Percentiles rank a stretch among this genome's conserved stretches.
Conservation (phyloP, 78 protist species). For the Dictyostelium brefeldianum region DNA sequence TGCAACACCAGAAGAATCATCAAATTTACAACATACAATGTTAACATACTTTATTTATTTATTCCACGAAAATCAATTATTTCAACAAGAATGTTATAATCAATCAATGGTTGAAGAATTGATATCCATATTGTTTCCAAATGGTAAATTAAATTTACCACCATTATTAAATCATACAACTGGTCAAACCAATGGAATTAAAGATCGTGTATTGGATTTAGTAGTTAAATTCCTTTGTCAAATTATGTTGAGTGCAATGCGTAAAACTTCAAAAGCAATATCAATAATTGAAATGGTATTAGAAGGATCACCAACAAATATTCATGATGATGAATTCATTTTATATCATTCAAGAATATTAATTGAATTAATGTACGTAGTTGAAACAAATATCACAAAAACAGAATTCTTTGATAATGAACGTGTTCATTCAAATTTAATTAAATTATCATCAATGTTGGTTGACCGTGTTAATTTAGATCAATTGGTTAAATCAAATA, state of each 20-base stretch:
- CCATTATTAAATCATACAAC: not conserved
- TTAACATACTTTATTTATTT: constrained; percentile 63
- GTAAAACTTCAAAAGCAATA: constrained; percentile 45
- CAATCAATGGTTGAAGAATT: constrained; percentile 24
- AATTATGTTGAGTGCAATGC: constrained; percentile 48
- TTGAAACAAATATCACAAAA: constrained; percentile 65
- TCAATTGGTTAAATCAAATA: constrained; percentile 7
- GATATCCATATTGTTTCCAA: constrained; percentile 56
- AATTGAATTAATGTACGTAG: constrained; percentile 34
- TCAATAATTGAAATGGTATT: constrained; percentile 38
- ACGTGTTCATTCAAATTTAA: constrained; percentile 35
- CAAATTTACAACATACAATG: constrained; percentile 63
- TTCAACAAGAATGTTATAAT: constrained; percentile 71
- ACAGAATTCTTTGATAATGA: constrained; percentile 62
- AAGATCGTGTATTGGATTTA: constrained; percentile 66
- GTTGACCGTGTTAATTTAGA: constrained; percentile 54
- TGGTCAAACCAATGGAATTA: not conserved
- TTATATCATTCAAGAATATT: constrained; percentile 53
- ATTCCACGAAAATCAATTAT: constrained; percentile 53
- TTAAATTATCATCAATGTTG: constrained; percentile 53
- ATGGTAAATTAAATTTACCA: constrained; percentile 30
- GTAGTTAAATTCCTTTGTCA: constrained; percentile 68
- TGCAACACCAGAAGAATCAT: constrained; percentile 62
- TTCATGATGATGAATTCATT: constrained; percentile 38
- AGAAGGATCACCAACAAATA: constrained; percentile 14